Evolutionary conservation across 2,329 filamentous ascomycete species (phyloP).

Genomic region (Trichoderma harzianum): DNA sequence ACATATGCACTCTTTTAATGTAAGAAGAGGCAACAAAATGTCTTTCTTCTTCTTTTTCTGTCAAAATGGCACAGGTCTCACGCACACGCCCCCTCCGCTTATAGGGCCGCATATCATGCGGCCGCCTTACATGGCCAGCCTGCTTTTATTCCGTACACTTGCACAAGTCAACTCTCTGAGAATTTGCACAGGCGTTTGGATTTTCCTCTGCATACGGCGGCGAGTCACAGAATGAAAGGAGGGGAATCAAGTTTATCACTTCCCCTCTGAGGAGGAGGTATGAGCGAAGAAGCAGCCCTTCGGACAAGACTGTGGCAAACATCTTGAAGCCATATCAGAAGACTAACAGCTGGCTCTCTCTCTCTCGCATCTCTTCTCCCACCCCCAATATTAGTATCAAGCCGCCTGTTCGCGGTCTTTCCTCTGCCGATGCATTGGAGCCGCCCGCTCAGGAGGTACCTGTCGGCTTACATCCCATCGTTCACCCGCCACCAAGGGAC

Average conservation of each 20-base stretch:
- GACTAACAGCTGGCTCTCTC: not conserved
- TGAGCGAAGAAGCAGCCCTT: not conserved
- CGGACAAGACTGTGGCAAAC: not conserved
- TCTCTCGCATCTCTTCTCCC: not conserved
- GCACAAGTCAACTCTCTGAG: slow-evolving; percentile 5
- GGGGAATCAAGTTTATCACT: not conserved
- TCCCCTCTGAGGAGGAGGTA: not conserved
- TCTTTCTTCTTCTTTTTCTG: not conserved
- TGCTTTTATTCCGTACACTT: slow-evolving; percentile 4
- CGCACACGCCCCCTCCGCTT: slow-evolving; percentile 19
- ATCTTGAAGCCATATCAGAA: not conserved
- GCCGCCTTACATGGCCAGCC: slow-evolving; percentile 21
- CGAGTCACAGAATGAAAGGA: slow-evolving; percentile 4
- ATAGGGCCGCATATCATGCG: slow-evolving; percentile 27
- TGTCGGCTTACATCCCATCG: slow-evolving; percentile 4
- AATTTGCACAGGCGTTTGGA: not conserved
- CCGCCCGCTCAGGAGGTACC: not conserved
- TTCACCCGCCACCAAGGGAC: slow-evolving; percentile 19
- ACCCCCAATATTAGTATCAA: not conserved
- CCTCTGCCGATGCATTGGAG: not conserved
- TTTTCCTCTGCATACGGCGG: slow-evolving; percentile 1
- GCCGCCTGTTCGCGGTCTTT: not conserved
- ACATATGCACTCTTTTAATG: not conserved
- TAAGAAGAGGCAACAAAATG: not conserved
- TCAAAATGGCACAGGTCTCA: slow-evolving; percentile 12